Evolutionary conservation across 192 early-diverging fungal species (phyloP).

Genomic region (Backusella tarrabulga): DNA sequence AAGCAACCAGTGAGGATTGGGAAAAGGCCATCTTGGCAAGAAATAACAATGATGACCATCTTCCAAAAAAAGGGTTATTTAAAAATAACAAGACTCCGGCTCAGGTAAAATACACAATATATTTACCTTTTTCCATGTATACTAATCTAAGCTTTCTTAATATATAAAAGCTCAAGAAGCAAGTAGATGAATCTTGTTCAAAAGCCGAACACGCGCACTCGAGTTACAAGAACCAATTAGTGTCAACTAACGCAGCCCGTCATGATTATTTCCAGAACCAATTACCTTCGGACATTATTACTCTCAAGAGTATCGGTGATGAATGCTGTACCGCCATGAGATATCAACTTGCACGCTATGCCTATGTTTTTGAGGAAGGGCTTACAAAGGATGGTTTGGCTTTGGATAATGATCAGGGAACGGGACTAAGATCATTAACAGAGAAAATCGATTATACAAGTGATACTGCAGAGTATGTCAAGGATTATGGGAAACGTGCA

Average conservation of each 20-base stretch:
- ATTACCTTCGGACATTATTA: constrained; percentile 73
- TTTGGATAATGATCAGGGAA: constrained; percentile 45
- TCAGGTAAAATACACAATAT: constrained; percentile 48
- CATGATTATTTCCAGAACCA: constrained; percentile 77
- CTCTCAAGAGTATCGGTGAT: constrained; percentile 77
- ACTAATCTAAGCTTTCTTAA: not conserved
- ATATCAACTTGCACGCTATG: constrained; percentile 77
- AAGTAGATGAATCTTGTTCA: constrained; percentile 84
- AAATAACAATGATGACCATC: constrained; percentile 37
- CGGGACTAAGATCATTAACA: constrained; percentile 42
- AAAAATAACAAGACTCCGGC: constrained; percentile 53
- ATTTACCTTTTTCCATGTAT: not conserved
- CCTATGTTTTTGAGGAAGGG: constrained; percentile 74
- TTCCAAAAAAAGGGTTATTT: constrained; percentile 49
- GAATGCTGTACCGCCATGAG: constrained; percentile 82
- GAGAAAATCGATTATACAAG: constrained; percentile 61
- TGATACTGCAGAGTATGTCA: constrained; percentile 53
- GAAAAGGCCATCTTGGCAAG: constrained; percentile 68
- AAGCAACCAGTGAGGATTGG: constrained; percentile 80
- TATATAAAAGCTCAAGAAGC: constrained; percentile 58
- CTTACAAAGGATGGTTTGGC: constrained; percentile 70
- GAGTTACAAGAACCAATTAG: constrained; percentile 79
- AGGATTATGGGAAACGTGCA: constrained; percentile 26
- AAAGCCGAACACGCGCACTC: constrained; percentile 83
- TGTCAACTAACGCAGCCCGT: constrained; percentile 70